Conservation (phyloP, 2,329 filamentous ascomycete species). For the Penicillium sp. region DNA sequence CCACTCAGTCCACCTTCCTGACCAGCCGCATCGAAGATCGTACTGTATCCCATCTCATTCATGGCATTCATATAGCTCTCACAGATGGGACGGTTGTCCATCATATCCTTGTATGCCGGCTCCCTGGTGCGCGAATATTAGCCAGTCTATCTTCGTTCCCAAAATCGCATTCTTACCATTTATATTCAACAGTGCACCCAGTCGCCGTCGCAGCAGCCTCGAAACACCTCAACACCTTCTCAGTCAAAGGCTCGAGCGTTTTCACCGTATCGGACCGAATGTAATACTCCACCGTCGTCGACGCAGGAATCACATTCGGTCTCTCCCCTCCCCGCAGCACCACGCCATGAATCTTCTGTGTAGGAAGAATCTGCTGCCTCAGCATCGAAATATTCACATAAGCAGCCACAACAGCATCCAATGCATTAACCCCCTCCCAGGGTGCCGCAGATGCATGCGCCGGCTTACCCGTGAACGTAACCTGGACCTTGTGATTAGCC, state of each 20-base stretch:
- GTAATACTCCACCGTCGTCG: slow-evolving; percentile 48
- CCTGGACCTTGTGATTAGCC: slow-evolving; percentile 34
- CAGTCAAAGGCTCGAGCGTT: slow-evolving; percentile 37
- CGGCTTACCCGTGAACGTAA: slow-evolving; percentile 52
- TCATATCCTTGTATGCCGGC: slow-evolving; percentile 33
- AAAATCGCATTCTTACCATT: slow-evolving; percentile 21
- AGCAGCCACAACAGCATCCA: slow-evolving; percentile 57
- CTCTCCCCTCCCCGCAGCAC: slow-evolving; percentile 56
- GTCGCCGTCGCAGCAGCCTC: slow-evolving; percentile 36
- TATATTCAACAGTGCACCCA: slow-evolving; percentile 33
- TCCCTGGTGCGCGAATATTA: slow-evolving; percentile 20
- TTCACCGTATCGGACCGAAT: slow-evolving; percentile 45
- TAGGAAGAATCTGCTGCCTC: slow-evolving; percentile 57
- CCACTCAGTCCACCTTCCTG: slow-evolving; percentile 23
- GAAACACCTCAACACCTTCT: slow-evolving; percentile 34
- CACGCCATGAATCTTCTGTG: slow-evolving; percentile 54
- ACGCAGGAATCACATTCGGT: slow-evolving; percentile 60
- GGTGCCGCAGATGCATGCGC: slow-evolving; percentile 59
- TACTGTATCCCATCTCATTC: slow-evolving; percentile 30
- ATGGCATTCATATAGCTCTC: slow-evolving; percentile 33
- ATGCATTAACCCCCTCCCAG: slow-evolving; percentile 60
- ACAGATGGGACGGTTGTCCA: slow-evolving; percentile 34
- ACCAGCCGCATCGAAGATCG: slow-evolving; percentile 21
- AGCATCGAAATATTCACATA: slow-evolving; percentile 51
- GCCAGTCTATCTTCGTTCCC: not conserved